Evolutionary conservation across 129 eudicot species (phyloP), one percentile per base, ranked within the genome.

Genomic region (Heracleum sosnowskyi): DNA sequence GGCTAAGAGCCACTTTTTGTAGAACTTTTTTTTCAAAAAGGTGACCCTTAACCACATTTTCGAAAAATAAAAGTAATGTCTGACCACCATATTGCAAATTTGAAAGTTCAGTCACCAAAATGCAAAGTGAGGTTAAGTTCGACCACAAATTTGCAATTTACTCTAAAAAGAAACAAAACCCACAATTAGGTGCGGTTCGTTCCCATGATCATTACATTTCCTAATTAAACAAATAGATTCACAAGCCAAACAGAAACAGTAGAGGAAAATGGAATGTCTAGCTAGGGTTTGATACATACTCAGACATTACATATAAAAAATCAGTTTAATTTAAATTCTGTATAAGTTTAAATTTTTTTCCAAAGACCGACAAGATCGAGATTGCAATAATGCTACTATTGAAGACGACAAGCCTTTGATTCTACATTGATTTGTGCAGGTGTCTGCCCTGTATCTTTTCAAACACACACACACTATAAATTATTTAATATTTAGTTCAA

Each of bases 391-490:
- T 88, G 93, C 87, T 86, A 83, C 83, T 79, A 84, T 45, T 83
- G 81, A 85, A 85, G 91, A 85, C 83, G 91, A 88, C 96, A 90
- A 60, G 41, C 62, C 83, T 85, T 86, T 80, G 90, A 86, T 85
- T 91, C 88, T 87, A 91, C 84, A 76, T 82, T 84, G 84, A 85
- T 89, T 22, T 73, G 44, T 82, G 81, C 80, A 63, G 64, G 45
- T 79, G 18, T 81, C 68, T 81, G 76, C 87, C 74, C 83, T 75
- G 60, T 41, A 29, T 31, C 24, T 15, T 15, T n/a, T 70, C 29
- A 8, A 7, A 47, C 10, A 51, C 26, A 51, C 60, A 51, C 11
- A 47, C 55, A 47, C 22, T 13, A 12, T 13, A 0, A 13, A 45
- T 13, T 13, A 45, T 20, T 34, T 17, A 22, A 16, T 8, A 16